phyloP scores from a whole-genome alignment of 257 asterid genomes.

The Fraxinus quadrangulata region DNA sequence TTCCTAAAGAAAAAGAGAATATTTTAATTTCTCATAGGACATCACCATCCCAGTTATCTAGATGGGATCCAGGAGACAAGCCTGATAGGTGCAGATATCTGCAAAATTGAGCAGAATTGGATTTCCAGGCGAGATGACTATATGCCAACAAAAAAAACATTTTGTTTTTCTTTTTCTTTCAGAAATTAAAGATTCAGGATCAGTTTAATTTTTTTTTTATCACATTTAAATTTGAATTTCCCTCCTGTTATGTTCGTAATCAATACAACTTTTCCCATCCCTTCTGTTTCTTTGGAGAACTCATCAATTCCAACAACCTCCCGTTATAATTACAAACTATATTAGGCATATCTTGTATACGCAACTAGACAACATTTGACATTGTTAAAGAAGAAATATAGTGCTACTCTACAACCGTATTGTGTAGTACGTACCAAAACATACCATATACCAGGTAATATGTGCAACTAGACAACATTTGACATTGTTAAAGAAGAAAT shows the following conservation, averaged over 20 bases:
- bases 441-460: background rate
- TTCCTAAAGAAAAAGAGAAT: background rate
- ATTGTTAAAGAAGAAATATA: background rate
- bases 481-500: background rate
- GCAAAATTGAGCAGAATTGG: background rate
- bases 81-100: background rate
- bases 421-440: background rate
- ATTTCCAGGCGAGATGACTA: background rate
- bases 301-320: background rate
- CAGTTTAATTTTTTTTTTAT: background rate
- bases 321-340: background rate
- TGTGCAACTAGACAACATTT: background rate
- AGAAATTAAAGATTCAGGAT: background rate
- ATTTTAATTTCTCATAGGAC: background rate
- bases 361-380: background rate
- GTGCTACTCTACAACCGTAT: background rate
- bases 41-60: background rate
- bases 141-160: background rate
- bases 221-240: background rate
- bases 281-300: background rate
- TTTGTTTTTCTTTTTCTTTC: background rate
- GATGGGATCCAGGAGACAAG: background rate
- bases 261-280: background rate
- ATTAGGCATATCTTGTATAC: background rate
- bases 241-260: background rate